Base-by-base conservation (phyloP, 305 asterid species). In the Fraxinus nigra region DNA sequence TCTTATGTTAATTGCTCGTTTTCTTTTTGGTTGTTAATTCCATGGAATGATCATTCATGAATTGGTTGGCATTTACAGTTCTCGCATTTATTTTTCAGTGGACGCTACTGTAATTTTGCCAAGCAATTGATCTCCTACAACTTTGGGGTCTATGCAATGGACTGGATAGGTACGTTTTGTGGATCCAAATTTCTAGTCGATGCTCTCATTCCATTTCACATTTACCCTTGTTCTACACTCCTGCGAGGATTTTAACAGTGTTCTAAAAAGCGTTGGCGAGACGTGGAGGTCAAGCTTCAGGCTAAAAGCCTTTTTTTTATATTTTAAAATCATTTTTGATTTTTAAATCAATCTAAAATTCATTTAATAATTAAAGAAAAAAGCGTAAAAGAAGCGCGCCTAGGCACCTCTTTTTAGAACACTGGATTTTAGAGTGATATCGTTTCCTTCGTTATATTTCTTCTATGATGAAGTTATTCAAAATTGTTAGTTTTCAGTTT, bases 121-220 rank as follows among this genome's bases (percentile, higher is more conserved):
- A 93, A 91, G 84, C 97, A 93, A 43, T 89, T 96, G 65, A 90
- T 88, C 87, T 87, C 92, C 79, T 89, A 88, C 90, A 88, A 90
- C 85, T 94, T 90, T 80, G 98, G 97, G 82, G 99, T 94, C 81
- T 94, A 90, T 85, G 99, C 97, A 78, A 91, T 96, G 99, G 99
- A 96, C 87, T 96, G 98, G 98, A 94, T 92, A 78, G 99, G 98
- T 93, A 32, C 10, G 5, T 35, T 51, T 56, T 40, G 7, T 48
- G 22, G 65, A 46, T 65, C 75, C 24, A 69, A 26, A 43, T 46
- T 33, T 82, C 43, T 28, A 48, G 35, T 30, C 28, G 38, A 8
- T 56, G 79, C 30, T 72, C 16, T 77, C 7, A 30, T 79, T 43
- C 38, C 65, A 67, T 82, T 30, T 72, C 73, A 32, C 38, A 14